Base-by-base conservation (phyloP, 108 stramenopile species). In the Aurantiochytrium sp. region DNA sequence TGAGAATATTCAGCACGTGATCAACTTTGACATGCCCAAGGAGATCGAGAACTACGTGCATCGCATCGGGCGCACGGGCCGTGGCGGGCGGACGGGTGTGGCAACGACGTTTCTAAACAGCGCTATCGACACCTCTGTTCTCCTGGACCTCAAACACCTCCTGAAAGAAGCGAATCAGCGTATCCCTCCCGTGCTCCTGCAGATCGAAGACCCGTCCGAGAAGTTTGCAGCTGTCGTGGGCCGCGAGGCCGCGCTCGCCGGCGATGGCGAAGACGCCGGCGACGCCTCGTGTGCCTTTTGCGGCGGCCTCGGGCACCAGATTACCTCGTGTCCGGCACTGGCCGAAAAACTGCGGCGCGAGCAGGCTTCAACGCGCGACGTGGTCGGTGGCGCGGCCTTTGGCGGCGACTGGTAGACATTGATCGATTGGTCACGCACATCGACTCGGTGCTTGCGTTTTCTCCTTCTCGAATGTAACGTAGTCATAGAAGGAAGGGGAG, bases 51-150 rank as follows among this genome's bases (percentile, higher is more conserved):
- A 98, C 87, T 94, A 95, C 89, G 94, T 94, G 34, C 94, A 94
- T 88, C 91, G 94, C 37, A 99, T 99, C 86, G 99, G 98, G n/a
- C 97, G 99, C 30, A 99, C 99, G 12, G 99, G 99, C 3, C 98
- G 99, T 17, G 95, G 97, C 87, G 99, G 99, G 3, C 98, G 98
- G 89, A 99, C 98, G 3, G 99, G 98, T 36, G 99, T 99, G 0
- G 99, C 98, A 6, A 99, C 99, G 19, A 99, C 99, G 0, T 99
- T 99, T 88, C 97, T 99, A 90, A 99, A 99, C 92, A 98, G 98
- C 89, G 92, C 89, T 68, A 95, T 95, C 81, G 95, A 95, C 55
- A 96, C 97, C 89, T 95, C 95, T 4, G 95, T 96, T 0, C 87
- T 99, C 37, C 89, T 99, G 73, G 98, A 99, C 91, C 89, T 99